Evolutionary conservation across 192 early-diverging fungal species (phyloP).

Genomic region (Geranomyces variabilis): DNA sequence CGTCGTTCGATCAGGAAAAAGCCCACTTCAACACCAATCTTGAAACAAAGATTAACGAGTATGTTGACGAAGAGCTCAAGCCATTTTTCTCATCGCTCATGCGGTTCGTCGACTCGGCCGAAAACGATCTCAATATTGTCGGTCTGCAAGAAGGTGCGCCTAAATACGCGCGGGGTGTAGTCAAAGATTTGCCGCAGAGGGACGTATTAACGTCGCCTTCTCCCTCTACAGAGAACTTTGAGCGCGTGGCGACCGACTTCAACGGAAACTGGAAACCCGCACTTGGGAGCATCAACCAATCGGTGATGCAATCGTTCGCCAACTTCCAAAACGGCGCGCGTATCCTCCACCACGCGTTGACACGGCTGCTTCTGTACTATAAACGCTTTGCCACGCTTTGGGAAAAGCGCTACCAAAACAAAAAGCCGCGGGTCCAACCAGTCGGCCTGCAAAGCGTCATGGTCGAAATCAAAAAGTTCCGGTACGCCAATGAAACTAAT

Average conservation of each 20-base stretch:
- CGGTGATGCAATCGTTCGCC: constrained; percentile 88
- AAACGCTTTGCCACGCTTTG: constrained; percentile 81
- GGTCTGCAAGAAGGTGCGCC: constrained; percentile 49
- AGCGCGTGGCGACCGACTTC: constrained; percentile 73
- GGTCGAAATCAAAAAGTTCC: constrained; percentile 94
- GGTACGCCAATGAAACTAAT: background rate
- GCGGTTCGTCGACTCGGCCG: constrained; percentile 74
- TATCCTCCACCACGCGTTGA: constrained; percentile 87
- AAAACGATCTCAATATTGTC: constrained; percentile 63
- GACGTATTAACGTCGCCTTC: background rate
- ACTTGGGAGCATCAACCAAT: constrained; percentile 77
- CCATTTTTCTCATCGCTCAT: constrained; percentile 81
- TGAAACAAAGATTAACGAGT: constrained; percentile 70
- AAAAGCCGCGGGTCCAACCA: constrained; percentile 65
- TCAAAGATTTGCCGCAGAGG: background rate
- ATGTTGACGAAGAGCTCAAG: constrained; percentile 87
- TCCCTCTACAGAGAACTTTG: constrained; percentile 56
- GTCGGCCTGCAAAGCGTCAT: constrained; percentile 91
- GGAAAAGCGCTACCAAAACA: constrained; percentile 68
- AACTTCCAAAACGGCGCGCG: constrained; percentile 94
- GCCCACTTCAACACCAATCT: constrained; percentile 63
- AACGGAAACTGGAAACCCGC: constrained; percentile 77
- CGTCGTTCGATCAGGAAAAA: constrained; percentile 55
- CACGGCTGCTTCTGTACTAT: constrained; percentile 91
- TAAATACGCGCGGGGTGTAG: constrained; percentile 9